Evolutionary conservation across 2,329 filamentous ascomycete genomes (phyloP).

Genomic region (Colletotrichum salicis): DNA sequence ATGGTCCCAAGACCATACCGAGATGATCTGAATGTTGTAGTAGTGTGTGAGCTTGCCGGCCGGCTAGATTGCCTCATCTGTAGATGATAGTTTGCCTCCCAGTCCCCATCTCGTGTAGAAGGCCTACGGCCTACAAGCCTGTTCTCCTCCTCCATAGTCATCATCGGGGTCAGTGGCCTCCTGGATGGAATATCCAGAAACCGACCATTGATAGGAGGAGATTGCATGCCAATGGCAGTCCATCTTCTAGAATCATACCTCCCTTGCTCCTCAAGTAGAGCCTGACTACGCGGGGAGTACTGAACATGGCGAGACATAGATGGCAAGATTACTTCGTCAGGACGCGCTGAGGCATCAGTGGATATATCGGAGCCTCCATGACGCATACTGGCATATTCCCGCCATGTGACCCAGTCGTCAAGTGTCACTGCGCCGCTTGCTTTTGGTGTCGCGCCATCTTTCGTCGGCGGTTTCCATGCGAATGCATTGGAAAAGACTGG

Average conservation of each 20-base stretch:
- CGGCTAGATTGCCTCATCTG: background rate
- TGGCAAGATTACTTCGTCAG: constrained; percentile 8
- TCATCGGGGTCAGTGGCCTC: constrained; percentile 8
- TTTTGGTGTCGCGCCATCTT: background rate
- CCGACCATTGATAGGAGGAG: background rate
- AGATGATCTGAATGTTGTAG: background rate
- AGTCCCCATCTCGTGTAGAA: background rate
- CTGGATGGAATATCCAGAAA: background rate
- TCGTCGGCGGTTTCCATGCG: constrained; percentile 26
- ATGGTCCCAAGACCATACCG: background rate
- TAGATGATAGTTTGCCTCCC: background rate
- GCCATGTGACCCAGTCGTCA: constrained; percentile 5
- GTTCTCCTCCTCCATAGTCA: constrained; percentile 30
- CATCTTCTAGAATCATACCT: constrained; percentile 16
- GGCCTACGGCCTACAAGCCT: constrained; percentile 7
- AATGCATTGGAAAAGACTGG: background rate
- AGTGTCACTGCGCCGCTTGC: background rate
- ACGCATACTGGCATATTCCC: constrained; percentile 1
- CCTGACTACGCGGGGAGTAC: constrained; percentile 1
- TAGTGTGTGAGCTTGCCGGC: background rate
- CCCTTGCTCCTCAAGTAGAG: background rate
- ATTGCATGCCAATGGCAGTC: constrained; percentile 23
- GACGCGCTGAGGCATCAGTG: constrained; percentile 7
- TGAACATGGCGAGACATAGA: background rate
- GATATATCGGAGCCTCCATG: constrained; percentile 22